Evolutionary conservation across 495 filamentous ascomycete genomes (phyloP), one percentile per base, ranked within the genome.

Genomic region (Niebla homalea): DNA sequence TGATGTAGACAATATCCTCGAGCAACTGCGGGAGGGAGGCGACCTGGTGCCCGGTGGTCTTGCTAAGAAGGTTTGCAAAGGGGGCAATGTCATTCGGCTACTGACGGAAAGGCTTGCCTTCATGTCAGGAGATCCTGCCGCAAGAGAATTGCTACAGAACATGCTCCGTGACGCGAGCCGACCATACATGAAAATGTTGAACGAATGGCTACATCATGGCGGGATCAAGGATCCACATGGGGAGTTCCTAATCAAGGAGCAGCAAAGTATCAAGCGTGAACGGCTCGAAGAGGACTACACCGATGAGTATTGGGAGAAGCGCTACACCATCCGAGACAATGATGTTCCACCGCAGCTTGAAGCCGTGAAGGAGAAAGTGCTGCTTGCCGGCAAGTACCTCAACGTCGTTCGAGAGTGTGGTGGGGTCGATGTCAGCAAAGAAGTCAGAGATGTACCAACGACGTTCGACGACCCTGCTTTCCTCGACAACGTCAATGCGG

Each of bases 271-370:
- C 57, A 82, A 82, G 48, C 77, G 92, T 18, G 93, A 96, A 58
- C 77, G 84, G 57, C 68, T 98, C 11, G 88, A 96, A 61, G 80
- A 94, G 59, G 92, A 98, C 65, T 98, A 96, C 57, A 97, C 89
- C 0, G 92, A 98, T 60, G 92, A 97, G 57, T 98, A 98, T 64
- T 98, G 92, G 92, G 92, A 97, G 60, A 88, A 94, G 64, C 75
- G 92, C 49, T 98, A 98, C 58, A 95, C 89, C 12, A 87, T 97
- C 52, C 79, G 92, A 38, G 85, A 94, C 39, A 76, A 85, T 40
- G 88, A 92, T 49, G 81, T 97, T 12, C 92, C 92, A 3, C 90
- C 92, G 12, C 92, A 98, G 62, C 76, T 98, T 5, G 87, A 93
- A 57, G 81, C 72, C 47, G 87, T 97, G 49, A 90, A 87, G 57